These are phyloP conservation scores for Cryphonectria parasitica DNA, from an alignment of 2,329 filamentous ascomycete species.

Conservation along the genomic window DNA sequence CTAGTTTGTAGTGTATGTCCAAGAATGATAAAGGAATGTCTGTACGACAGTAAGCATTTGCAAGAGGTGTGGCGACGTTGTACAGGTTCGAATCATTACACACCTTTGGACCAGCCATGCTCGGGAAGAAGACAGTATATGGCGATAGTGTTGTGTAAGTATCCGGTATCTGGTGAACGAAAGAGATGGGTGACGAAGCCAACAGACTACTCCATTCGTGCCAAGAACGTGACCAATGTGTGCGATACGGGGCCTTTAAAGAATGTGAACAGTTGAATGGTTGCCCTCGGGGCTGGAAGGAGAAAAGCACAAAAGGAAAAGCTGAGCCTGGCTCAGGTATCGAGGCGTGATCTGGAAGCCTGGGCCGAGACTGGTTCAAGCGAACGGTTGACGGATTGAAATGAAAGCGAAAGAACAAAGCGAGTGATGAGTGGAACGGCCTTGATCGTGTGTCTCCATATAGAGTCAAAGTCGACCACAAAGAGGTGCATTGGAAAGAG, in stretches of 20 bases:
- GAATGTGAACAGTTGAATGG: neutral
- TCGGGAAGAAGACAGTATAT: neutral
- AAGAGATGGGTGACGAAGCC: neutral
- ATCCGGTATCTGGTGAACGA: neutral
- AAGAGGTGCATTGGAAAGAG: neutral
- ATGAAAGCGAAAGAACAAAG: neutral
- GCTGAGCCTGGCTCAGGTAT: neutral
- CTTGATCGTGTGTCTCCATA: neutral
- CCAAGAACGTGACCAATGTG: neutral
- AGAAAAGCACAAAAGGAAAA: neutral
- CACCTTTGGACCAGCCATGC: neutral
- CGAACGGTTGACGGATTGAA: neutral
- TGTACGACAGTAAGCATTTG: neutral
- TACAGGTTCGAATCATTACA: neutral
- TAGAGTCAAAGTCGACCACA: neutral
- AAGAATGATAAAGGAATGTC: neutral
- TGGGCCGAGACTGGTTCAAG: neutral
- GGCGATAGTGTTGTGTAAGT: neutral
- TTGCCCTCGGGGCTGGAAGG: neutral
- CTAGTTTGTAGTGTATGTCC: neutral
- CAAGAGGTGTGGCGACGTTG: neutral
- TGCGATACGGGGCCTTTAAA: neutral
- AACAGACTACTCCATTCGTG: neutral
- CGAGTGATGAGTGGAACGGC: neutral
- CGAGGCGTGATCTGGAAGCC: neutral